Evolutionary conservation across 768 basidiomycete species (phyloP).

Genomic region (Rossbeevera mucosa): DNA sequence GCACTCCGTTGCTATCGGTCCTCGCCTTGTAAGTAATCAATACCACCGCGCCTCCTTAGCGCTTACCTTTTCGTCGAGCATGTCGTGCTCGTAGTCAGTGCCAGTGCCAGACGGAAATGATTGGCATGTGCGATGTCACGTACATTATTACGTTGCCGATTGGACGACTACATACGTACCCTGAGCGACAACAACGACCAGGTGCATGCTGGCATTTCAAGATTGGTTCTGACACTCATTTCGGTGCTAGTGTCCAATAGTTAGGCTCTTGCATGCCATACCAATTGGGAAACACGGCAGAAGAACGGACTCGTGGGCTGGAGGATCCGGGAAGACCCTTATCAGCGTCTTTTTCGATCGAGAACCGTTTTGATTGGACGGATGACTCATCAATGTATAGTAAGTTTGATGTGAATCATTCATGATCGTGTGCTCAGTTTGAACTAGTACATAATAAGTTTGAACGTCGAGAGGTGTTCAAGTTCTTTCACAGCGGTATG

Average conservation of each 20-base stretch:
- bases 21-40: neutral
- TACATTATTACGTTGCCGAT: neutral
- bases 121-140: neutral
- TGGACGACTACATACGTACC: neutral
- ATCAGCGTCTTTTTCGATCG: neutral
- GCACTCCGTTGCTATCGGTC: neutral
- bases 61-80: neutral
- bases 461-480: neutral
- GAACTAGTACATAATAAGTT: too few relatives aligned
- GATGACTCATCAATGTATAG: neutral
- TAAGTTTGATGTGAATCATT: too few relatives aligned
- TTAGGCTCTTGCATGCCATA: neutral
- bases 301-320: neutral
- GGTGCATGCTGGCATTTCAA: neutral
- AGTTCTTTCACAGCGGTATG: neutral
- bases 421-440: too few relatives aligned
- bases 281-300: neutral
- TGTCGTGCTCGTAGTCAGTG: neutral
- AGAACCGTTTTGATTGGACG: neutral
- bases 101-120: neutral
- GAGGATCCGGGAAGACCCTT: neutral
- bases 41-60: neutral
- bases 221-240: neutral
- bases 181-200: neutral
- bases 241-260: neutral